A percentile compares a stretch with the other conserved stretches of the same genome.
Conservation (phyloP, 257 asterid species). For the Rhazya stricta region DNA sequence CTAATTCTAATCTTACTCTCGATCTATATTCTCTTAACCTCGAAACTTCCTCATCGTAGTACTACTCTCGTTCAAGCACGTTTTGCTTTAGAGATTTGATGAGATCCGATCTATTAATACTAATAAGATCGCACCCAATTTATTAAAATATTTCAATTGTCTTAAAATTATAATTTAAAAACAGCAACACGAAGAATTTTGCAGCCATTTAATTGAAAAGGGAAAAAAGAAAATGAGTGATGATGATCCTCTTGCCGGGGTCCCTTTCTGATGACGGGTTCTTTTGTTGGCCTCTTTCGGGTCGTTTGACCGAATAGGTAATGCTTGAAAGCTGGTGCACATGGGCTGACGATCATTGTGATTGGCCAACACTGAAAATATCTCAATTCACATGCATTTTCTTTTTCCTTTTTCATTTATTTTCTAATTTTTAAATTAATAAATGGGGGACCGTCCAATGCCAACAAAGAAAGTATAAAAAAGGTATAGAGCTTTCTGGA, state of each 20-base stretch:
- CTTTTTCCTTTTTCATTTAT: not conserved
- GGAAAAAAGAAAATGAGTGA: not conserved
- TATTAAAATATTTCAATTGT: no score
- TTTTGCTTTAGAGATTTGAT: no score
- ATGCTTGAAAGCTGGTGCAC: not conserved
- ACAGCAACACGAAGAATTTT: no score
- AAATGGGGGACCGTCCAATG: not conserved
- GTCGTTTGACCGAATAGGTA: conserved; percentile 3
- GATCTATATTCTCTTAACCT: no score
- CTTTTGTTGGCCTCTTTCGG: not conserved
- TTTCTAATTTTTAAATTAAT: not conserved
- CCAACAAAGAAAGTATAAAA: not conserved
- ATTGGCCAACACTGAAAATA: not conserved
- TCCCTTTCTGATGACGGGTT: not conserved
- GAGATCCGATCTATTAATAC: no score
- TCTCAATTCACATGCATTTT: not conserved
- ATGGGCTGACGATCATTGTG: not conserved
- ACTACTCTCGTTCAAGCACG: no score
- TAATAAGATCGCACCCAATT: no score
- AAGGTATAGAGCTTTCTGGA: not conserved
- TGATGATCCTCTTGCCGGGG: not conserved
- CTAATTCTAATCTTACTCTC: no score
- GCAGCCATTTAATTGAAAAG: no score
- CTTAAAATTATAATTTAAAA: no score
- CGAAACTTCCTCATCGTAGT: no score